Evolutionary conservation across 2,329 filamentous ascomycete species (phyloP), one percentile per base, ranked within the genome.

Genomic region (Emericellopsis cladophorae): DNA sequence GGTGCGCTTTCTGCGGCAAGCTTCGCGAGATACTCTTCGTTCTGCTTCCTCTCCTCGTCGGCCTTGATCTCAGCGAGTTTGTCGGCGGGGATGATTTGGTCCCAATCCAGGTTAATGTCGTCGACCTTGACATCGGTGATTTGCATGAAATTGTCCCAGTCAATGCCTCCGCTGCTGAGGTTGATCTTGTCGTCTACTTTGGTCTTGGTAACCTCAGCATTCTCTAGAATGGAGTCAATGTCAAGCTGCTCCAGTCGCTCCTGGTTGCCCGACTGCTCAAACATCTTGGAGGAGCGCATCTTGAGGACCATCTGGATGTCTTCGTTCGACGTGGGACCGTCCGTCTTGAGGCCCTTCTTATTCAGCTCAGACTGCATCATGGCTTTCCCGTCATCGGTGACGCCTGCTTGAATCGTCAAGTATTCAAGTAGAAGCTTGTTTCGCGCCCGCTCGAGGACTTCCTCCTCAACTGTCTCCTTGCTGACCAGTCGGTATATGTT

Each of bases 341-440:
- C 81, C 31, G 72, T 78, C 70, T 66, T 83, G 62, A 67, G 65
- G 60, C 78, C 78, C 60, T 88, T 84, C 60, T 89, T 86, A 52
- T 81, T 81, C 50, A 87, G 79, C 53, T 95, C 78, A 51, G 80
- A 76, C 37, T 74, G 70, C 46, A 81, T 69, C 4, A 86, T 84
- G 15, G 88, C 86, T 48, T 88, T 88, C 41, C 87, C 89, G 52
- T 95, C 93, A 58, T 98, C 92, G 0, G 92, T 96, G 22, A 98
- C 87, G 50, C 92, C 92, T 48, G 89, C 84, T 54, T 96, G 92
- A 33, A 98, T 98, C 1, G 92, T 96, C 51, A 96, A 81, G 56
- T 94, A 96, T 54, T 98, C 93, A 10, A 98, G 76, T 61, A 98
- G 83, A 39, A 96, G 81, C 68, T 98, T 98, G 64, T 98, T 96